Conservation (phyloP, 192 early-diverging fungal genomes). For the Pilobolus umbonatus region DNA sequence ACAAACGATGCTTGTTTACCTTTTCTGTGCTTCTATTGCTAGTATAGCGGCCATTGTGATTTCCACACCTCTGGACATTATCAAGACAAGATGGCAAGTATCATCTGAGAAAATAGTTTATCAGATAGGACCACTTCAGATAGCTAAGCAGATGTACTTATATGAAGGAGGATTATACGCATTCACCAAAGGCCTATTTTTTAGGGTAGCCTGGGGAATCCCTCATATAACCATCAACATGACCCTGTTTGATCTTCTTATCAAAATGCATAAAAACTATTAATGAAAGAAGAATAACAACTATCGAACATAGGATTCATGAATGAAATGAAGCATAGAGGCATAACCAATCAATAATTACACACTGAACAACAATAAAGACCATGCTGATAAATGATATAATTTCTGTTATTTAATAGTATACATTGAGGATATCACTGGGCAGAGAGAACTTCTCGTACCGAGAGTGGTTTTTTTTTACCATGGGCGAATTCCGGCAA, state of each 20-base stretch:
- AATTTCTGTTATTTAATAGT: no score
- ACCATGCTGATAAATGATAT: no score
- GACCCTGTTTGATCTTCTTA: slow-evolving; percentile 67
- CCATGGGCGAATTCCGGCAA: no score
- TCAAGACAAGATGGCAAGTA: slow-evolving; percentile 78
- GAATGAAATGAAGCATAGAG: no score
- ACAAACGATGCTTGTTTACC: slow-evolving; percentile 43
- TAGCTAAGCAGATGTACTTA: slow-evolving; percentile 40
- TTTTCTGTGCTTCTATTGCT: slow-evolving; percentile 54
- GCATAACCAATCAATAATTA: no score
- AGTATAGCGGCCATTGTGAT: slow-evolving; percentile 54
- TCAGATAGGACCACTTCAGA: slow-evolving; percentile 26
- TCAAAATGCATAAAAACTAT: slow-evolving; percentile 38
- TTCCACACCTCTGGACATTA: slow-evolving; percentile 66
- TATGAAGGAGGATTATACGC: slow-evolving; percentile 44
- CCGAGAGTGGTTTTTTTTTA: no score
- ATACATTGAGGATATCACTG: no score
- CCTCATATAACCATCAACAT: slow-evolving; percentile 67
- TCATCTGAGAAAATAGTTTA: slow-evolving; percentile 25
- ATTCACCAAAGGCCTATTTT: slow-evolving; percentile 60
- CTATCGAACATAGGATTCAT: background rate
- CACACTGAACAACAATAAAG: no score
- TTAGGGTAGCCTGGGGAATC: slow-evolving; percentile 61
- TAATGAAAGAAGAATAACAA: background rate
- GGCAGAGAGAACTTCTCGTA: no score